Percentiles rank a stretch among this genome's conserved stretches.
Evolutionary conservation across 2,329 filamentous ascomycete species (phyloP).

Genomic region (Dothideomycetes sp.): DNA sequence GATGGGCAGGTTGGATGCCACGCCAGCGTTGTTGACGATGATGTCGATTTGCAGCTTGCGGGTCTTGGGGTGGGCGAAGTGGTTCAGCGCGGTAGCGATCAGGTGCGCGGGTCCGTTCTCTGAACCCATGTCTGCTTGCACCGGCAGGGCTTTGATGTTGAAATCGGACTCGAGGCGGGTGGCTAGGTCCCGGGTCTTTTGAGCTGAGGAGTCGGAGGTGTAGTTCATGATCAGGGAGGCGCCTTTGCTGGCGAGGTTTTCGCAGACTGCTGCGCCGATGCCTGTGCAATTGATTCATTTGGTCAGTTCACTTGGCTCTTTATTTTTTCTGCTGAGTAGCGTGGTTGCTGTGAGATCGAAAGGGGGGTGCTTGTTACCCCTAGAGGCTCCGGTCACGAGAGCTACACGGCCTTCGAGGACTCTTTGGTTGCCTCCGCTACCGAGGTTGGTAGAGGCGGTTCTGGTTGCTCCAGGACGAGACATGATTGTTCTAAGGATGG

Average conservation of each 20-base stretch:
- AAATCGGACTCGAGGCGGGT: constrained; percentile 47
- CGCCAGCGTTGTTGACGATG: constrained; percentile 78
- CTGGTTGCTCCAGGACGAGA: constrained; percentile 29
- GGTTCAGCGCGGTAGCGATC: constrained; percentile 48
- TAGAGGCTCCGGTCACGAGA: constrained; percentile 69
- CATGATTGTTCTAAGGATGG: constrained; percentile 21
- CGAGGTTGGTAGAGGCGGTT: constrained; percentile 33
- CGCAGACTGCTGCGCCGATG: constrained; percentile 60
- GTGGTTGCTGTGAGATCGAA: background rate
- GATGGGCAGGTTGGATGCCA: constrained; percentile 53
- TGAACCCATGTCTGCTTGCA: constrained; percentile 64
- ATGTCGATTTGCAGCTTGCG: constrained; percentile 65
- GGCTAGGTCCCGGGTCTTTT: constrained; percentile 45
- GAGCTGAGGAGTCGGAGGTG: constrained; percentile 53
- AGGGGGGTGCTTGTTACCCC: constrained; percentile 45
- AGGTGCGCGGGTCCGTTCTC: constrained; percentile 52
- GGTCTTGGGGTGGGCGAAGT: constrained; percentile 48
- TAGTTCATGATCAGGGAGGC: constrained; percentile 62
- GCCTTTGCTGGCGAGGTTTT: constrained; percentile 65
- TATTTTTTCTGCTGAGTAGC: background rate
- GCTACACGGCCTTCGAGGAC: constrained; percentile 61
- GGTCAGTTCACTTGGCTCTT: background rate
- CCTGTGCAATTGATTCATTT: constrained; percentile 34
- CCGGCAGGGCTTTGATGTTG: constrained; percentile 49
- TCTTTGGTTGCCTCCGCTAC: constrained; percentile 24